Percentiles rank a stretch among this genome's conserved stretches.
phyloP scores from a whole-genome alignment of 2,329 filamentous ascomycete species.

The Cladosporium sp. region DNA sequence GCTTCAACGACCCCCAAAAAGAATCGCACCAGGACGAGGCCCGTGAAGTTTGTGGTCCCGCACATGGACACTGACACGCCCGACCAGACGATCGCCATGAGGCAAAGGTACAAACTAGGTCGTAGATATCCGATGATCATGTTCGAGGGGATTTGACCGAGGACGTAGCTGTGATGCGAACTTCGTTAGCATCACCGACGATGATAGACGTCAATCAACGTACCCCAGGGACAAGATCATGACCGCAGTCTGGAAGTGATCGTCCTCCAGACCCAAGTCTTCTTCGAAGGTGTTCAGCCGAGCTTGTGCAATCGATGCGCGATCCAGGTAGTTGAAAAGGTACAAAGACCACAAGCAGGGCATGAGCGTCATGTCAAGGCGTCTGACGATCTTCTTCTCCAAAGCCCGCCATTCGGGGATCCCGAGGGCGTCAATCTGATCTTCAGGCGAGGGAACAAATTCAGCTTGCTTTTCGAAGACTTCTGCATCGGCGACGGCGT shows the following conservation, averaged over 20 bases:
- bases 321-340: conserved; percentile 25
- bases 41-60: conserved; percentile 19
- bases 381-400: conserved; percentile 22
- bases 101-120: conserved; percentile 39
- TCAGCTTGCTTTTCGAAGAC: conserved; percentile 3
- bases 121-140: conserved; percentile 42
- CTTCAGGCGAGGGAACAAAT: conserved; percentile 25
- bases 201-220: neutral
- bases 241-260: conserved; percentile 51
- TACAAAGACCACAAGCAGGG: conserved; percentile 23
- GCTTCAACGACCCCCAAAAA: conserved; percentile 17
- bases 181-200: neutral
- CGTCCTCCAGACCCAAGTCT: conserved; percentile 49
- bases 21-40: conserved; percentile 21
- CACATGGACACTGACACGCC: conserved; percentile 21
- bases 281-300: conserved; percentile 40
- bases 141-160: conserved; percentile 38
- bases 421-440: conserved; percentile 18
- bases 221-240: conserved; percentile 33
- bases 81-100: conserved; percentile 27
- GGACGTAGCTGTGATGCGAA: conserved; percentile 31
- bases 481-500: conserved; percentile 2
- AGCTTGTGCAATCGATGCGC: conserved; percentile 9
- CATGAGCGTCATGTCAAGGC: conserved; percentile 6
- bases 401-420: conserved; percentile 5